Conservation (phyloP, 75 land plant species). For the Selaginella moellendorffii region DNA sequence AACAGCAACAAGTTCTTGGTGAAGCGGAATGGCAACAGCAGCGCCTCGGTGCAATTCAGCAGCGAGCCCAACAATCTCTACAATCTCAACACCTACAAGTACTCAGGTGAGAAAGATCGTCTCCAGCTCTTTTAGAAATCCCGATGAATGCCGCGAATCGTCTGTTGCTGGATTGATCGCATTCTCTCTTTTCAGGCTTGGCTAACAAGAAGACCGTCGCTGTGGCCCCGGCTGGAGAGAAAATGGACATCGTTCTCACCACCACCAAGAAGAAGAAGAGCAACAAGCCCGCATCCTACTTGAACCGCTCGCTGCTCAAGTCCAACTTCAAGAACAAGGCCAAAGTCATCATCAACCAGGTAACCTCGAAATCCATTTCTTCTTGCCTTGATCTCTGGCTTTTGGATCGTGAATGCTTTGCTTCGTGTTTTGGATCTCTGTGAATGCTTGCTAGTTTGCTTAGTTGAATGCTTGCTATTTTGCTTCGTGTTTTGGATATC, state of each 20-base stretch:
- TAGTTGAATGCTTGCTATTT: too few species aligned
- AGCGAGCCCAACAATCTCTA: slow-evolving; percentile 74
- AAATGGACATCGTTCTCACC: slow-evolving; percentile 44
- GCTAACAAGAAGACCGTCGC: slow-evolving; percentile 90
- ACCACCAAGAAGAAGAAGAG: slow-evolving; percentile 78
- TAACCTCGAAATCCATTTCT: slow-evolving; percentile 4
- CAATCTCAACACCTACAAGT: slow-evolving; percentile 70
- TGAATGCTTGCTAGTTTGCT: too few species aligned
- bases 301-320: slow-evolving; percentile 57
- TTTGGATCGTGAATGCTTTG: too few species aligned
- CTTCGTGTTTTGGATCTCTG: too few species aligned
- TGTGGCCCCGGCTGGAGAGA: slow-evolving; percentile 42
- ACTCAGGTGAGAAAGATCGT: slow-evolving; percentile 44
- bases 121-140: background rate
- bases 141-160: too few species aligned
- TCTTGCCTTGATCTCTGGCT: background rate
- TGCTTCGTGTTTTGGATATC: too few species aligned
- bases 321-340: slow-evolving; percentile 66
- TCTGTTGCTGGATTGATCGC: background rate
- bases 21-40: slow-evolving; percentile 69
- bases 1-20: slow-evolving; percentile 71
- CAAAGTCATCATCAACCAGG: slow-evolving; percentile 65
- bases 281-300: slow-evolving; percentile 46
- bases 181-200: slow-evolving; percentile 33
- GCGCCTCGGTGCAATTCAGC: slow-evolving; percentile 55